Evolutionary conservation across 1,284 basidiomycete genomes (phyloP).

Genomic region (Athelia psychrophila): DNA sequence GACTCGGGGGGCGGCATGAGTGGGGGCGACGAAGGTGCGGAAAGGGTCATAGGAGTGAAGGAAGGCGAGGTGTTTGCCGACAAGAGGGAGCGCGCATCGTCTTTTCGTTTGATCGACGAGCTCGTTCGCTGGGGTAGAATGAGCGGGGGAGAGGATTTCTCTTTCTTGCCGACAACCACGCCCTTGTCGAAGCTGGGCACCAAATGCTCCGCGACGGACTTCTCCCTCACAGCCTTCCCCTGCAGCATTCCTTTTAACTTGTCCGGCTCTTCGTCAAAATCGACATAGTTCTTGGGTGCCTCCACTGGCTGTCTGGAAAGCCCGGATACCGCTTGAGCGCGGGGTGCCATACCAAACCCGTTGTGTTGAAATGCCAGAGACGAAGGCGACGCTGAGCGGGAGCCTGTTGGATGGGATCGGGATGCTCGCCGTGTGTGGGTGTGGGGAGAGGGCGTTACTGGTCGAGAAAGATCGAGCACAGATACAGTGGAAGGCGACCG

Average conservation of each 20-base stretch:
- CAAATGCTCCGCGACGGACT: slow-evolving; percentile 28
- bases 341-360: slow-evolving; percentile 32
- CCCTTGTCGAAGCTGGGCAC: slow-evolving; percentile 23
- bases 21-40: slow-evolving; percentile 42
- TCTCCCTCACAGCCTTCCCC: slow-evolving; percentile 44
- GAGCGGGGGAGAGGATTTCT: slow-evolving; percentile 22
- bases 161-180: slow-evolving; percentile 5
- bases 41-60: slow-evolving; percentile 36
- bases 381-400: slow-evolving; percentile 31
- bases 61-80: slow-evolving; percentile 44
- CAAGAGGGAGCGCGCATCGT: slow-evolving; percentile 35
- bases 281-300: slow-evolving; percentile 72
- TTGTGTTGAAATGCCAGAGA: slow-evolving; percentile 21
- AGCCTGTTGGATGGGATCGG: slow-evolving; percentile 20
- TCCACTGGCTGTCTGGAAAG: slow-evolving; percentile 65
- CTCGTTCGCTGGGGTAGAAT: slow-evolving; percentile 9
- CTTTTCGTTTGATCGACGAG: slow-evolving; percentile 27
- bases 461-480: slow-evolving; percentile 5
- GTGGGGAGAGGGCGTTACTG: slow-evolving; percentile 14
- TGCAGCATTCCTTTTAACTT: slow-evolving; percentile 70
- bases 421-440: slow-evolving; percentile 23
- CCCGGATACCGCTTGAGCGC: slow-evolving; percentile 63
- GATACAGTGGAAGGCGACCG: background rate
- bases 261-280: slow-evolving; percentile 75
- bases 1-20: slow-evolving; percentile 13